Conservation (phyloP, 2,329 filamentous ascomycete genomes). For the Sporothrix globosa region DNA sequence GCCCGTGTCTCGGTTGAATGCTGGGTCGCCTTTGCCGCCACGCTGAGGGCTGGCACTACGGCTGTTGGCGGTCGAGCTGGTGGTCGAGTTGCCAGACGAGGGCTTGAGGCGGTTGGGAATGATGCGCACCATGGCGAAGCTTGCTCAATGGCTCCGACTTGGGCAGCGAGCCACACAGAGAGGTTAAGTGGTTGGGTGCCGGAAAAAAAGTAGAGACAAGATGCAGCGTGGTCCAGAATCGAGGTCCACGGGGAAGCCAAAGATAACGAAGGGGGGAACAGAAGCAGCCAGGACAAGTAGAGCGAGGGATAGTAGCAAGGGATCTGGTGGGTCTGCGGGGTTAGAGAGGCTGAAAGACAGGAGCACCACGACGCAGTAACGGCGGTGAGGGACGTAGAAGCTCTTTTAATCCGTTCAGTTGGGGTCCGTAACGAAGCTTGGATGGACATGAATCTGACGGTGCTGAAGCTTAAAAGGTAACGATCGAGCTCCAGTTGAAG, state of each 20-base stretch:
- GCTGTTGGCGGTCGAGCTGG: constrained; percentile 52
- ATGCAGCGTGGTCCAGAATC: neutral
- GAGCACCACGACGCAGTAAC: constrained; percentile 13
- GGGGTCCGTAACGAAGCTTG: neutral
- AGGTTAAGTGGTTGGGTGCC: neutral
- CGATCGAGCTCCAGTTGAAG: too few species aligned
- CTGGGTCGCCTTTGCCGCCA: constrained; percentile 52
- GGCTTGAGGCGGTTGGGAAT: constrained; percentile 59
- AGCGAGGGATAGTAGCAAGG: too few species aligned
- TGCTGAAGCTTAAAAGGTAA: too few species aligned
- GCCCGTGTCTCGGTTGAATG: constrained; percentile 50
- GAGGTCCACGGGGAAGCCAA: neutral
- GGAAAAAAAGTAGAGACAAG: neutral
- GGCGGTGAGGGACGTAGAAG: constrained; percentile 13
- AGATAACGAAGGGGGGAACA: neutral
- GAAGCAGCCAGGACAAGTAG: neutral
- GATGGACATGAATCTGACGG: neutral
- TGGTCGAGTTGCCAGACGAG: constrained; percentile 44
- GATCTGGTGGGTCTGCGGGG: too few species aligned
- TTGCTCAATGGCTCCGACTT: neutral
- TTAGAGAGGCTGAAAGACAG: neutral
- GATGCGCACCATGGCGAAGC: constrained; percentile 58
- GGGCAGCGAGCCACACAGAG: neutral
- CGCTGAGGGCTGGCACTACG: constrained; percentile 55
- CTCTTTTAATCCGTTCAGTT: neutral